Base-by-base conservation (phyloP, 495 filamentous ascomycete genomes). In the Podospora anserina region DNA sequence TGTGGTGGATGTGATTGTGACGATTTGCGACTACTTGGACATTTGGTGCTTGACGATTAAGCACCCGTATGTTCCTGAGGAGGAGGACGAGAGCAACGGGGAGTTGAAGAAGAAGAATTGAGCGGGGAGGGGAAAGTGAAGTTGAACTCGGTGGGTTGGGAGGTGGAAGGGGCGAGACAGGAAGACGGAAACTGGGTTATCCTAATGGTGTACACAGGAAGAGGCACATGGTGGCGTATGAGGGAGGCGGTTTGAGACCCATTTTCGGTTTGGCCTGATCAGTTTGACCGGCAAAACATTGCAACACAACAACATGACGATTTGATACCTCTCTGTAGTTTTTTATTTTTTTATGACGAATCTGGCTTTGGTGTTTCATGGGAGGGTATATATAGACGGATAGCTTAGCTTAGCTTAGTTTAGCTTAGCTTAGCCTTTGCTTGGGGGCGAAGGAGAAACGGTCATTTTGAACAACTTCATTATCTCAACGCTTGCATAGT, bases 1-100 rank as follows among this genome's bases (percentile, higher is more conserved):
- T 75, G 91, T 97, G 70, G 91, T 91, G 59, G 95, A 97, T 77
- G 92, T 98, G 34, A 96, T 98, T 70, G 91, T 93, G 13, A 94
- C 93, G 27, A 99, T 99, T 73, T 99, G 95, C 77, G 95, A 98
- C 75, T 96, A 96, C 77, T 84, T 97, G 66, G 95, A 99, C 77
- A 99, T 99, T 73, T 97, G 92, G 92, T 99, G 95, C 74, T 82
- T 98, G 78, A 96, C 91, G 0, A 99, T 99, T 78, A 99, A 99
- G 84, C 89, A 94, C 72, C 85, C 85, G 49, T 86, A 82, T 68
- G 81, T 82, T 5, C 39, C 39, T 6, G 39, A 49, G 39, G 82
- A 83, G 74, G 79, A 66, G 4, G 82, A 83, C 73, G 79, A 66
- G 4, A 67, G 67, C 20, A 78, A 82, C 61, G 72, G 74, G 20